Percentiles rank a stretch among this genome's conserved stretches.
Conservation (phyloP, 106 monocot species). For the Chionographis japonica region DNA sequence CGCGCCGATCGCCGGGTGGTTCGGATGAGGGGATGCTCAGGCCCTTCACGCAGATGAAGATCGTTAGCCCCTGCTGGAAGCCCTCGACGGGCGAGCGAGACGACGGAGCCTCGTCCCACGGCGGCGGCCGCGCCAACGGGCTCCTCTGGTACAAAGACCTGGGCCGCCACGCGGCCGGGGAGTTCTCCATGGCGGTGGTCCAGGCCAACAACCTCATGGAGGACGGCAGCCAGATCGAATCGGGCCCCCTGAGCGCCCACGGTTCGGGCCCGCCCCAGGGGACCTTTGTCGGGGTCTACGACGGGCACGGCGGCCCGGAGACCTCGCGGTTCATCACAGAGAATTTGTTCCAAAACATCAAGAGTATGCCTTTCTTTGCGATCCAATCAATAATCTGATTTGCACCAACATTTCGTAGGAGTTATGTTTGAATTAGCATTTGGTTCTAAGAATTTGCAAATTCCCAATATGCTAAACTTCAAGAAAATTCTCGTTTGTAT, state of each 20-base stretch:
- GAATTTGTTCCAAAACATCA: conserved; percentile 48
- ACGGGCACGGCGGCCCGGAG: conserved; percentile 78
- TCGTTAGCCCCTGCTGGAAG: conserved; percentile 40
- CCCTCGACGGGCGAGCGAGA: conserved; percentile 2
- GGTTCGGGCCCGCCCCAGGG: conserved; percentile 16
- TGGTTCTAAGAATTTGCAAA: too few species aligned
- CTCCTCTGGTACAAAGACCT: conserved; percentile 60
- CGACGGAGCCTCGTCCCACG: not conserved
- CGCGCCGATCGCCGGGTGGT: not conserved
- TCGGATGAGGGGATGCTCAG: conserved; percentile 18
- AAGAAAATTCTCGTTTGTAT: not conserved
- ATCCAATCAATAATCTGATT: too few species aligned
- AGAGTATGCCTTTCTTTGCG: conserved; percentile 19
- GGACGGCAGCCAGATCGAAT: conserved; percentile 74
- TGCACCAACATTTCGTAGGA: too few species aligned
- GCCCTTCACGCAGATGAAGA: conserved; percentile 31
- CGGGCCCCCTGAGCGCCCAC: conserved; percentile 30
- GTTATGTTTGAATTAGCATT: too few species aligned
- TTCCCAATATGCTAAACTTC: too few species aligned
- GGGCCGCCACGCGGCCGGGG: conserved; percentile 49
- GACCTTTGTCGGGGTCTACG: conserved; percentile 76
- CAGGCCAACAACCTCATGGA: conserved; percentile 64
- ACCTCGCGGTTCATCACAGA: conserved; percentile 44
- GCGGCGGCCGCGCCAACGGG: conserved; percentile 29
- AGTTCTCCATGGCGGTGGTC: conserved; percentile 82